Evolutionary conservation across 768 basidiomycete genomes (phyloP), one percentile per base, ranked within the genome.

Genomic region (Scleroderma bovista): DNA sequence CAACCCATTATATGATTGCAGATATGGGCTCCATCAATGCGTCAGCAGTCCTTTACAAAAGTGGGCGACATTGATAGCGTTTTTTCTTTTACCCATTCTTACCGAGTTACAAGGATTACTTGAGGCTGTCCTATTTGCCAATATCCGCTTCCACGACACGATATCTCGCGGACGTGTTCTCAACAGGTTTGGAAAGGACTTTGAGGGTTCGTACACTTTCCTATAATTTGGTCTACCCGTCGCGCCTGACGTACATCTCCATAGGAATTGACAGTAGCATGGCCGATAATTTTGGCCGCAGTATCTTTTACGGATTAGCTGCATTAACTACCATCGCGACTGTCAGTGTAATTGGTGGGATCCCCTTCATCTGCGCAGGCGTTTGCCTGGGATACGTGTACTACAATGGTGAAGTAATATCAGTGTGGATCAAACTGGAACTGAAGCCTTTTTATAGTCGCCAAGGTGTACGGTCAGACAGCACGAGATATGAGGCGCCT

Each of bases 91-190:
- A 15, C 23, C n/a, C 22, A 39, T 48, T 44, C 60, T 69, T 34
- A 65, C 16, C 3, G 4, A 15, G 32, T 34, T 23, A 11, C 41
- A 22, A 57, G 80, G 73, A 32, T 74, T 94, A 34, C 70, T 94
- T 23, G 86, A 94, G 60, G 66, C 83, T 1, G 84, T 95, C 3
- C 71, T 96, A 1, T 93, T 93, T 59, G 89, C 93, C 8, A 81
- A 90, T 41, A 84, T 95, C 50, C 80, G 93, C 37, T 95, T 96
- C 75, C 93, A 95, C 57, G 93, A 96, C 60, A 96, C 93, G 0
- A 80, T 90, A 2, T 89, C 86, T 45, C 80, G 90, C 33, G 93
- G 93, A 6, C 81, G 92, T 2, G 70, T 89, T 10, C 67, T 93
- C 33, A 91, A 93, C 57, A 74, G 91, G 41, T 87, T 88, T 54